Conservation (phyloP, 2,329 filamentous ascomycete genomes). For the Trichoderma breve region DNA sequence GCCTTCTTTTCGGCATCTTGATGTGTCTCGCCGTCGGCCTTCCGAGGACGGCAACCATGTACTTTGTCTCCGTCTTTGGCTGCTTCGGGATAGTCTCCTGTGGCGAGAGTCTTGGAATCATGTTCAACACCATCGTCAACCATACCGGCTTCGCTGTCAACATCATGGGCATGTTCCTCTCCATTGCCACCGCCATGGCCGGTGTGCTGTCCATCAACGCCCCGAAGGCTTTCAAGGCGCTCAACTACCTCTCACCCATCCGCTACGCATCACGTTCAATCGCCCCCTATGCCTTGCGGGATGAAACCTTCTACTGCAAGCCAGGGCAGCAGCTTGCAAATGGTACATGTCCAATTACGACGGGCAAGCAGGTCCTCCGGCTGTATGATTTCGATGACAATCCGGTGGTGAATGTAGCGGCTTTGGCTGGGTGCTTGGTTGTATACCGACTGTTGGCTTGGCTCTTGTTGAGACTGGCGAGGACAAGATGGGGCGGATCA, state of each 20-base stretch:
- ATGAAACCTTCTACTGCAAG: constrained; percentile 62
- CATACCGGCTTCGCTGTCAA: constrained; percentile 77
- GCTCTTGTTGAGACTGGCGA: constrained; percentile 52
- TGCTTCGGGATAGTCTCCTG: constrained; percentile 73
- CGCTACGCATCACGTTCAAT: constrained; percentile 68
- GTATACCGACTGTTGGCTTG: constrained; percentile 65
- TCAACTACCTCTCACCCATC: constrained; percentile 71
- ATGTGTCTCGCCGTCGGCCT: constrained; percentile 64
- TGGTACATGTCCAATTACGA: constrained; percentile 63
- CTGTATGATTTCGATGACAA: constrained; percentile 66
- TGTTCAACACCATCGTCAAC: constrained; percentile 73
- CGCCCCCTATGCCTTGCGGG: constrained; percentile 61
- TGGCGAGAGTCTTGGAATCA: constrained; percentile 72
- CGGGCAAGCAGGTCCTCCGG: constrained; percentile 63
- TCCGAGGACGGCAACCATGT: constrained; percentile 59
- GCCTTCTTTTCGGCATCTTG: constrained; percentile 63
- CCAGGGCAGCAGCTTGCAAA: constrained; percentile 56
- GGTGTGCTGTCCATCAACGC: constrained; percentile 70
- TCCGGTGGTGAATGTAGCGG: constrained; percentile 59
- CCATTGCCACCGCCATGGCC: constrained; percentile 68
- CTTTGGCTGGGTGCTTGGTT: constrained; percentile 61
- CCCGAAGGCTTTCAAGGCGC: constrained; percentile 61
- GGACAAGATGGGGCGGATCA: constrained; percentile 50
- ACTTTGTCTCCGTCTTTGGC: constrained; percentile 66
- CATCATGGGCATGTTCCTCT: constrained; percentile 66